phyloP scores from a whole-genome alignment of 2,329 filamentous ascomycete genomes.

The Truncatella angustata region DNA sequence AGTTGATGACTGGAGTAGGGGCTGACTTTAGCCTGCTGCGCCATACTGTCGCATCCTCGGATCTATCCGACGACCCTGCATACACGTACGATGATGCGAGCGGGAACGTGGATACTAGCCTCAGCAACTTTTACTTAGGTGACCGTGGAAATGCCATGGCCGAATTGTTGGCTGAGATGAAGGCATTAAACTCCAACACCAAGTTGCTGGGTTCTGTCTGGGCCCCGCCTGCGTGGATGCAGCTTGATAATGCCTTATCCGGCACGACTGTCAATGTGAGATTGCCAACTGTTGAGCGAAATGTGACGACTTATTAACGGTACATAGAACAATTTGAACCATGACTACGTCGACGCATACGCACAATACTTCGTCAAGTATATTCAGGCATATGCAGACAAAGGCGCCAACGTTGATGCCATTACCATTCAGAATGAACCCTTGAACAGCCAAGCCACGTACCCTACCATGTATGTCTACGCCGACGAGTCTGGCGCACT shows the following conservation, averaged over 20 bases:
- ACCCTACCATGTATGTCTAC: constrained; percentile 36
- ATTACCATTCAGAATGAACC: constrained; percentile 46
- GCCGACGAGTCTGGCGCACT: constrained; percentile 35
- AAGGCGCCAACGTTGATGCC: constrained; percentile 35
- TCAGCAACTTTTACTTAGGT: constrained; percentile 33
- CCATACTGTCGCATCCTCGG: constrained; percentile 39
- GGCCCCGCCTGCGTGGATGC: constrained; percentile 42
- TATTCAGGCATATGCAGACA: constrained; percentile 34
- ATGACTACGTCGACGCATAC: constrained; percentile 31
- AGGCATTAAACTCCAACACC: constrained; percentile 30
- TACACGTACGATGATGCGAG: constrained; percentile 38
- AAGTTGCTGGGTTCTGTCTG: constrained; percentile 37
- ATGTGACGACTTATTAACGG: not conserved
- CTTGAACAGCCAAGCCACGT: constrained; percentile 36
- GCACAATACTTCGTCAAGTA: constrained; percentile 41
- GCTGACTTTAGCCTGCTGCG: constrained; percentile 38
- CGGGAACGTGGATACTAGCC: constrained; percentile 26
- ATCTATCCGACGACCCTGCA: constrained; percentile 36
- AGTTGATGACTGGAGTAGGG: constrained; percentile 34
- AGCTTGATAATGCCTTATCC: constrained; percentile 27
- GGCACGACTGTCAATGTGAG: constrained; percentile 12
- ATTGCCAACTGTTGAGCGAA: not conserved
- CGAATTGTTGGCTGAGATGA: constrained; percentile 34
- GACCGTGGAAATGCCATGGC: constrained; percentile 38
- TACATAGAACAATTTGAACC: constrained; percentile 35